These are phyloP conservation scores for Ceratocystiopsis sp. DNA, from an alignment of 2,329 filamentous ascomycete genomes.

Conservation along the genomic window DNA sequence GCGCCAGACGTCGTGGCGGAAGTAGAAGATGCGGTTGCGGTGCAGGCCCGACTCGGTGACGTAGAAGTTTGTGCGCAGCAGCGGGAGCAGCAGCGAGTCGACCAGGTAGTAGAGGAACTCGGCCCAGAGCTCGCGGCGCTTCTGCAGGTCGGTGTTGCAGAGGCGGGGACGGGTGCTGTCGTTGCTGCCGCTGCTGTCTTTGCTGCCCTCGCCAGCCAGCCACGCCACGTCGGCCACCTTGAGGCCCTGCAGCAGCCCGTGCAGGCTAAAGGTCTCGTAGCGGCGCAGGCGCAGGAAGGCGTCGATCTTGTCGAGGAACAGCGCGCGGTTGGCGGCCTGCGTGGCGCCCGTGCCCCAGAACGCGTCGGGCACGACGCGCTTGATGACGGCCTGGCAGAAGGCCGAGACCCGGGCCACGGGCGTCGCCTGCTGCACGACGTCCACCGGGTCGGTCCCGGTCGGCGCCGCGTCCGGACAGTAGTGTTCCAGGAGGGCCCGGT, in stretches of 20 bases:
- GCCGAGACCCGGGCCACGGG: constrained; percentile 56
- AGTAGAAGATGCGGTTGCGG: constrained; percentile 75
- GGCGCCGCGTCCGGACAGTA: constrained; percentile 51
- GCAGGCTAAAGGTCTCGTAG: constrained; percentile 66
- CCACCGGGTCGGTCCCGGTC: too few relatives aligned
- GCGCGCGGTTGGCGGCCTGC: constrained; percentile 39
- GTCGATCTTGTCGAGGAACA: constrained; percentile 53
- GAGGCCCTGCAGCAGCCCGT: constrained; percentile 59
- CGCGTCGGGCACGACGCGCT: constrained; percentile 52
- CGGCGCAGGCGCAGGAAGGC: constrained; percentile 60
- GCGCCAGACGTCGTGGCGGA: constrained; percentile 85
- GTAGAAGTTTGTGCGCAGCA: constrained; percentile 79
- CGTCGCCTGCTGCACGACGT: constrained; percentile 50
- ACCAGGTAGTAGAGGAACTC: constrained; percentile 89
- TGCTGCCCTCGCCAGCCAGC: constrained; percentile 33
- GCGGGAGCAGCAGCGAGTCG: constrained; percentile 76
- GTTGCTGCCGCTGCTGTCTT: constrained; percentile 18
- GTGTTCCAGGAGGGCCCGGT: constrained; percentile 58
- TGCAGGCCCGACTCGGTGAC: constrained; percentile 78
- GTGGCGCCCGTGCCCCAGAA: constrained; percentile 52
- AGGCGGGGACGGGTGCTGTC: constrained; percentile 27
- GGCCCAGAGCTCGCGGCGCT: constrained; percentile 60
- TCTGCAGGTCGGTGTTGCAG: constrained; percentile 53
- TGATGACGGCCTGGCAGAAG: constrained; percentile 66
- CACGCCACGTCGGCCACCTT: constrained; percentile 58